Percentiles rank a stretch among this genome's conserved stretches.
phyloP scores from a whole-genome alignment of 2,329 filamentous ascomycete genomes.

The Fusarium tupiense region DNA sequence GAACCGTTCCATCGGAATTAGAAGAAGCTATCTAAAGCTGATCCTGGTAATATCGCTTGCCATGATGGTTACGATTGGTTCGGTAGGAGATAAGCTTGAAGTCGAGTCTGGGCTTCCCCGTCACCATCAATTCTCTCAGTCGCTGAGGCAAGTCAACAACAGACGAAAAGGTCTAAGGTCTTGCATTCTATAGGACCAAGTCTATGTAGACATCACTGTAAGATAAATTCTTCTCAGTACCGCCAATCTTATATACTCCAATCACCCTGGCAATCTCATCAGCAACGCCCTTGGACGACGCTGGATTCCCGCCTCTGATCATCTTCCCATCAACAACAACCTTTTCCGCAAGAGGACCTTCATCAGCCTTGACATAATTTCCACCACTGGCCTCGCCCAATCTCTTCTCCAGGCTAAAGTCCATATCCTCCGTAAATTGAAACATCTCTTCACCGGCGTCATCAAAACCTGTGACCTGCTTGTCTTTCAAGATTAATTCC shows the following conservation, averaged over 20 bases:
- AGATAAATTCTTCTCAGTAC: fast-evolving
- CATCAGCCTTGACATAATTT: not conserved
- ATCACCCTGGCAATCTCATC: not conserved
- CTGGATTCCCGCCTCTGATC: not conserved
- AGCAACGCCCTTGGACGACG: not conserved
- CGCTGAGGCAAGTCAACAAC: fast-evolving
- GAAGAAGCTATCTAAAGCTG: not conserved
- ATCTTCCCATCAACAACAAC: conserved; percentile 3
- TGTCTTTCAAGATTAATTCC: not conserved
- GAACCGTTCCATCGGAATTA: not conserved
- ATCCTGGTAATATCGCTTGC: not conserved
- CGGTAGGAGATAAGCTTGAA: not conserved
- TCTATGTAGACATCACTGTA: fast-evolving
- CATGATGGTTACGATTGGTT: not conserved
- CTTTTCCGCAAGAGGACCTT: not conserved
- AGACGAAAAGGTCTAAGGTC: fast-evolving
- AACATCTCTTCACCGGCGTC: not conserved
- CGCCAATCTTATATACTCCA: fast-evolving
- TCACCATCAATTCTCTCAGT: too few species aligned
- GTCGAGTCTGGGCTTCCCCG: not conserved
- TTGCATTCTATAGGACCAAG: too few species aligned
- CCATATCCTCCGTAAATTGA: not conserved
- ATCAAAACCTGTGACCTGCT: not conserved
- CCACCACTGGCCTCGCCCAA: not conserved
- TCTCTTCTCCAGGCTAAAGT: not conserved